Conservation (phyloP, 169 alveolate genomes). For the Cryptosporidium tyzzeri region DNA sequence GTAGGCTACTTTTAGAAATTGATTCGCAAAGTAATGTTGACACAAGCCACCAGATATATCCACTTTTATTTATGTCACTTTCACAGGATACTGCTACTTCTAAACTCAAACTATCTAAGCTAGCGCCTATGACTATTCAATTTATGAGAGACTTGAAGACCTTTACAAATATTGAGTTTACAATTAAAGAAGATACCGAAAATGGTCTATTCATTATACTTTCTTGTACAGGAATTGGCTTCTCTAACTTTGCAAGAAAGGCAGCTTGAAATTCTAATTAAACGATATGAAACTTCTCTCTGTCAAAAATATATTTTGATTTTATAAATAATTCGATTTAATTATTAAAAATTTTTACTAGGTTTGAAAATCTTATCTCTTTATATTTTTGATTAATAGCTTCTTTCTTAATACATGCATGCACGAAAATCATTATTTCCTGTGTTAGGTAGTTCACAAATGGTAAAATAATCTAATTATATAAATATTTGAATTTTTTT, state of each 20-base stretch:
- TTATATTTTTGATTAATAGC: slow-evolving; percentile 8
- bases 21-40: slow-evolving; percentile 78
- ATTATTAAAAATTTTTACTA: neutral
- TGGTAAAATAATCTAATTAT: no score
- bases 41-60: slow-evolving; percentile 77
- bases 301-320: neutral
- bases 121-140: slow-evolving; percentile 79
- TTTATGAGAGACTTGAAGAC: slow-evolving; percentile 77
- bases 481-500: no score
- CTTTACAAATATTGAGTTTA: slow-evolving; percentile 78
- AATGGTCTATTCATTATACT: slow-evolving; percentile 11
- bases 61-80: slow-evolving; percentile 79
- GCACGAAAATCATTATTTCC: neutral
- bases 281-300: neutral
- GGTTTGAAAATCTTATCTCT: neutral
- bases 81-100: slow-evolving; percentile 77
- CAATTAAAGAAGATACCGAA: slow-evolving; percentile 57
- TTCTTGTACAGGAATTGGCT: slow-evolving; percentile 70
- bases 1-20: slow-evolving; percentile 77
- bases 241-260: slow-evolving; percentile 53
- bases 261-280: slow-evolving; percentile 1
- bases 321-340: neutral
- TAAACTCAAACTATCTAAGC: slow-evolving; percentile 77
- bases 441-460: neutral
- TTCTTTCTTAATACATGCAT: slow-evolving; percentile 2